Base-by-base conservation (phyloP, 225 moss, liverwort and hornwort species). In the Pleurozium schreberi region DNA sequence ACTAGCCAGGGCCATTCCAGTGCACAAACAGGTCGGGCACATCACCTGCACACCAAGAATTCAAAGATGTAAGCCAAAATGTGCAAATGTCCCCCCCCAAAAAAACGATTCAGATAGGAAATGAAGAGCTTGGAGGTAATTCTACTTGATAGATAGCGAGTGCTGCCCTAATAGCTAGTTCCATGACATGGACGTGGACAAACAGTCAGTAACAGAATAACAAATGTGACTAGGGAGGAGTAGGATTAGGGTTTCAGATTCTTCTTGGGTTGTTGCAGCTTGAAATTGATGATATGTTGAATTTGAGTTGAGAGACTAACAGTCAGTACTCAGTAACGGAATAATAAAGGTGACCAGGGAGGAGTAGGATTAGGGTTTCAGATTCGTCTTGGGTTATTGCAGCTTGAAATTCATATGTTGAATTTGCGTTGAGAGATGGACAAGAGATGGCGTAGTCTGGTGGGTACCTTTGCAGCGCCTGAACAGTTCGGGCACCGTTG, bases 11-110 rank as follows among this genome's bases (percentile, higher is more conserved):
- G 96, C 96, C 95, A 97, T 95, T 80, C 98, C 98, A 52, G 98
- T 98, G 91, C 98, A 97, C 74, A 97, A 92, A 92, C 98, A 98
- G 50, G 97, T 98, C 27, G 97, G 98, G 88, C 98, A 98, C 98
- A 97, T 98, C 68, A 98, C 98, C 97, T 97, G 94, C 92, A 93
- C 36, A 52, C 89, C 40, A 82, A 85, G 60, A 58, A 75, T 6
- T 3, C 26, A n/a, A 57, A 57, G 57, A 57, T 57, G 27, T 38
- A 57, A 25, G 78, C 10, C 11, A 28, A 59, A 18, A 40, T 18
- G 2, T 12, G 58, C 40, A 40, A 40, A 59, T 11, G 18, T 7
- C 10, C 16, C 17, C 19, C 22, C 58, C 26, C 2, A 5, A 26
- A 31, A 11, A 69, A 20, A 26, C 23, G n/a, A 58, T 27, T 26